Base-by-base conservation (phyloP, 805 yeast genomes). In the Saturnispora saitoi region DNA sequence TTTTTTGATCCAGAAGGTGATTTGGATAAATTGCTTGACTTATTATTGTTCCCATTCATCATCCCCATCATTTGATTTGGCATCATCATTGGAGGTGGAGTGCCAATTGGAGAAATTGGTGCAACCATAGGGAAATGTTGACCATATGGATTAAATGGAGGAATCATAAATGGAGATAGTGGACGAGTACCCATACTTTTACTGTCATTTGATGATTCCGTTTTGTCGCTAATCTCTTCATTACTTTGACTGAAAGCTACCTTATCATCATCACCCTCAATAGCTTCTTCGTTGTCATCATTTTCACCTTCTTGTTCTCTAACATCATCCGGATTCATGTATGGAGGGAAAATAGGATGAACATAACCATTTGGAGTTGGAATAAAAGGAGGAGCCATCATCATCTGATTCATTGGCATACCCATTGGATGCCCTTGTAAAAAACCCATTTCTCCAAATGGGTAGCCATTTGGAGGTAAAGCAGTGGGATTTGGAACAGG, bases 111-210 rank as follows among this genome's bases (percentile, higher is more conserved):
- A 57, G 65, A 54, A 52, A 61, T 54, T 51, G 58, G 52, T 4
- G 52, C 32, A 14, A 32, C 26, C 17, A 44, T 22, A 10, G 56
- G 51, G 28, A 48, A 47, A 17, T 49, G 41, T 19, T 48, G 53
- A 11, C 70, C 67, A 56, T 76, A 77, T 1, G 80, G 78, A 51
- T 61, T 66, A 54, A 76, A 78, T 0, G 77, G 72, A 20, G 75
- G 77, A 59, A 75, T 70, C 69, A 75, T 67, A 54, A 70, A 76
- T 1, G 73, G 70, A 9, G 68, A 58, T 44, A 59, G 48, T 2
- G 66, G 46, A 44, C 66, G 53, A 20, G 26, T 9, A 14, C n/a
- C 41, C 4, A 22, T 8, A 14, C 14, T 37, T n/a, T 37, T 37
- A 4, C 55, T 53, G 30, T 36, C 36, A 15, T 19, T 11, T 37